Evolutionary conservation across 2,329 filamentous ascomycete species (phyloP).

Genomic region (Aspergillus udagawae): DNA sequence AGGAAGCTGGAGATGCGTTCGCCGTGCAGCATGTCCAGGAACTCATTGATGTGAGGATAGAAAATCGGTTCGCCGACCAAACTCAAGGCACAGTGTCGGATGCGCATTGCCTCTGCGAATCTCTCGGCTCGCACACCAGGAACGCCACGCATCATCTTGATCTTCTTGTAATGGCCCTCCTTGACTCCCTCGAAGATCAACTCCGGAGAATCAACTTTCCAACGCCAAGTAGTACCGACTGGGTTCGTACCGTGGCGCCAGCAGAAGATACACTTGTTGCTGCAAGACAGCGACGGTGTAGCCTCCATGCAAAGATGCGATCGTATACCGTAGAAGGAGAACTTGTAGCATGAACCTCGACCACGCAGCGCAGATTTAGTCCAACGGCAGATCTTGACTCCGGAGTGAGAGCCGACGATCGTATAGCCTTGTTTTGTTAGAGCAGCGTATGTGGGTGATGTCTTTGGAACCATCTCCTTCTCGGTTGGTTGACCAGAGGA

Average conservation of each 20-base stretch:
- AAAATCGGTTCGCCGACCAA: constrained; percentile 98
- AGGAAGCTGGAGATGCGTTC: constrained; percentile 91
- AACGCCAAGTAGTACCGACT: constrained; percentile 93
- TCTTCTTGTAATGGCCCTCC: constrained; percentile 90
- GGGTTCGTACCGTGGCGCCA: constrained; percentile 98
- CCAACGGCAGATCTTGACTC: constrained; percentile 97
- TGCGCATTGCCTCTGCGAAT: constrained; percentile 87
- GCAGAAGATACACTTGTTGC: constrained; percentile 98
- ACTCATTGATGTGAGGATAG: constrained; percentile 95
- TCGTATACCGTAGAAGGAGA: constrained; percentile 92
- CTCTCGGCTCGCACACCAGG: constrained; percentile 88
- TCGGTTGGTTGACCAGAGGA: constrained; percentile 36
- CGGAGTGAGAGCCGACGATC: constrained; percentile 91
- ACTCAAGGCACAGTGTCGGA: constrained; percentile 86
- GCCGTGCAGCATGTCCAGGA: constrained; percentile 74
- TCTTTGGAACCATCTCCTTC: constrained; percentile 93
- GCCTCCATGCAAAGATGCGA: constrained; percentile 99
- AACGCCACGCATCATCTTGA: constrained; percentile 93
- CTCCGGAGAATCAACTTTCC: constrained; percentile 88
- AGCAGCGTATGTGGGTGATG: constrained; percentile 80
- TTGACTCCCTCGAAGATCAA: constrained; percentile 88
- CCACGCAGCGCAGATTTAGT: constrained; percentile 94
- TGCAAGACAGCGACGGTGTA: constrained; percentile 90
- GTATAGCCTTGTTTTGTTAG: constrained; percentile 96
- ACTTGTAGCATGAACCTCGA: constrained; percentile 95